Evolutionary conservation across 2,329 filamentous ascomycete species (phyloP), one percentile per base, ranked within the genome.

Genomic region (Trichoderma sp.): DNA sequence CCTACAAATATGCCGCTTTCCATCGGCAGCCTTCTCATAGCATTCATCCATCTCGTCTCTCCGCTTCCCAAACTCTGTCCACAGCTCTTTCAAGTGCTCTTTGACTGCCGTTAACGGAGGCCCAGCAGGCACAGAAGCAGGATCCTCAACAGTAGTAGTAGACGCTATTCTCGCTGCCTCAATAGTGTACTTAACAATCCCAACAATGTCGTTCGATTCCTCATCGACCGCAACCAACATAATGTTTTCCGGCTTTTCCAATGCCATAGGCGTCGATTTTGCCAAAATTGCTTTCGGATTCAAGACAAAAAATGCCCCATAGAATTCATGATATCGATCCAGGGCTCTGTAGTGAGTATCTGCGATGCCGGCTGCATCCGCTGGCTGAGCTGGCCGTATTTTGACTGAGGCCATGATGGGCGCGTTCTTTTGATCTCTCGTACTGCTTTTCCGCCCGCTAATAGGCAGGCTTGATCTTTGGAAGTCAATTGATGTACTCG

Each of bases 11-110:
- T 75, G 70, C 37, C 34, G 69, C 52, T 65, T 59, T 21, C 71
- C 71, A 18, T 71, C 46, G 14, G 70, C 61, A 21, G 66, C 67
- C 32, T 68, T 70, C 46, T 72, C 69, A 49, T 73, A 69, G 58
- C 66, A 72, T 14, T 28, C 51, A 46, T 76, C 74, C 71, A 73
- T 75, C 58, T 70, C 66, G 3, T 64, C 66, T 60, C 70, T 66
- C 37, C 56, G 59, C 43, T 66, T 67, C 32, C 61, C 67, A 64
- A 74, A 73, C 68, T 65, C 68, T 52, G 71, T 68, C 73, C 74
- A 74, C 51, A 75, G 52, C n/a, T 43, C 67, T 68, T 73, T 70
- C 64, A 73, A 37, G 21, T 70, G 70, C 26, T 69, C 59, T 55
- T 73, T 73, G 6, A 55, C 54, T 14, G 61, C 68, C 58, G 70